phyloP scores from a whole-genome alignment of 192 early-diverging fungal genomes.

The Mortierella hygrophila region DNA sequence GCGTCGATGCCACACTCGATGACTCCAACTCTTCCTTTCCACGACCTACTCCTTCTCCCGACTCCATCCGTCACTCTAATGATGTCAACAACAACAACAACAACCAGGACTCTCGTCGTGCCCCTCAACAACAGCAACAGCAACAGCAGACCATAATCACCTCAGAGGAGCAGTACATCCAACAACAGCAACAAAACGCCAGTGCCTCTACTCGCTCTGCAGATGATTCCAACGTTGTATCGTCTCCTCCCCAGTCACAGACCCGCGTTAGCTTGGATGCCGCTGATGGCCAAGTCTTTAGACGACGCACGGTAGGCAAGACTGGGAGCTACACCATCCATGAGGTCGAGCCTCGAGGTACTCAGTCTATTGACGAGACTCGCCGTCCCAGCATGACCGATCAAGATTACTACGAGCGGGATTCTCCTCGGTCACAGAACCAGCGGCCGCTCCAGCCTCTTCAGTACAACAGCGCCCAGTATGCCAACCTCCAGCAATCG shows the following conservation, averaged over 20 bases:
- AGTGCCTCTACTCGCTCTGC: neutral
- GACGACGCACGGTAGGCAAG: constrained; percentile 34
- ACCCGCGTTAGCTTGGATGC: constrained; percentile 27
- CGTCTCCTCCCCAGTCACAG: constrained; percentile 16
- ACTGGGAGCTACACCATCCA: constrained; percentile 7
- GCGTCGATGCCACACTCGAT: constrained; percentile 13
- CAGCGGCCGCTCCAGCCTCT: constrained; percentile 16
- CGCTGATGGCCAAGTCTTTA: constrained; percentile 10
- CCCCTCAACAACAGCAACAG: constrained; percentile 7
- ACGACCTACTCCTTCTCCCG: constrained; percentile 37
- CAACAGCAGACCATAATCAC: neutral
- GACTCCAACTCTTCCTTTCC: constrained; percentile 9
- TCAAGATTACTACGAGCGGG: constrained; percentile 7
- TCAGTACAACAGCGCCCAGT: constrained; percentile 13
- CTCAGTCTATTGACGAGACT: constrained; percentile 45
- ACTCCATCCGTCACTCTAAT: constrained; percentile 34
- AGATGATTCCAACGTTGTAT: constrained; percentile 17
- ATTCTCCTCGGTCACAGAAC: neutral
- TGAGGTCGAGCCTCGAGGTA: constrained; percentile 18
- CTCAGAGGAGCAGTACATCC: neutral
- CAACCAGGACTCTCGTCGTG: constrained; percentile 15
- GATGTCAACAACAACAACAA: constrained; percentile 10
- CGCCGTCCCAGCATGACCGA: constrained; percentile 17
- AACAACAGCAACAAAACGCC: constrained; percentile 5
- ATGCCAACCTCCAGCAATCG: neutral